These are phyloP conservation scores for Colletotrichum sp. DNA, from an alignment of 2,329 filamentous ascomycete species.

Conservation along the genomic window DNA sequence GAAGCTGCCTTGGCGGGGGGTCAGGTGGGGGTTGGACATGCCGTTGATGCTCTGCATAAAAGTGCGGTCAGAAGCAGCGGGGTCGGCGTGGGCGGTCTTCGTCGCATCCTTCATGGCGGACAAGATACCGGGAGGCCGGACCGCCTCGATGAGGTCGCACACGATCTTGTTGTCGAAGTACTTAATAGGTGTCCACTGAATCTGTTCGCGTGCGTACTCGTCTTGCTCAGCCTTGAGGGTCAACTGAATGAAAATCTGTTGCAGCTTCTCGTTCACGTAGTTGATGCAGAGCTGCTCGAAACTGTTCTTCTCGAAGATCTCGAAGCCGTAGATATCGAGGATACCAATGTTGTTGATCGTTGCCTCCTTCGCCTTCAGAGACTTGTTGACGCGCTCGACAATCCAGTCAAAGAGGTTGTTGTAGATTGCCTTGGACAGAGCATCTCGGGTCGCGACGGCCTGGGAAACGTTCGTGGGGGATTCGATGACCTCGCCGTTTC, in stretches of 20 bases:
- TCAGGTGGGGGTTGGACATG: slow-evolving; percentile 90
- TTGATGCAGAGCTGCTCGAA: slow-evolving; percentile 99
- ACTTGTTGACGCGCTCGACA: slow-evolving; percentile 88
- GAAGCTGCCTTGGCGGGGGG: slow-evolving; percentile 91
- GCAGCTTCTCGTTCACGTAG: slow-evolving; percentile 98
- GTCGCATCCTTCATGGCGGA: slow-evolving; percentile 97
- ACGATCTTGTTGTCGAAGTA: slow-evolving; percentile 99
- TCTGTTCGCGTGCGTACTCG: slow-evolving; percentile 94
- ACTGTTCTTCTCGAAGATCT: slow-evolving; percentile 99
- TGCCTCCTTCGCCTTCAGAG: slow-evolving; percentile 77
- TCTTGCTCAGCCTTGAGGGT: slow-evolving; percentile 97
- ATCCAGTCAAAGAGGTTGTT: slow-evolving; percentile 99
- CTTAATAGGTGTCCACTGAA: slow-evolving; percentile 98
- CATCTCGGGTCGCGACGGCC: slow-evolving; percentile 86
- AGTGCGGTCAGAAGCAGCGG: slow-evolving; percentile 90
- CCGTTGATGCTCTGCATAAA: slow-evolving; percentile 94
- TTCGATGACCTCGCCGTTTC: slow-evolving; percentile 70
- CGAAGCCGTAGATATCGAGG: slow-evolving; percentile 98
- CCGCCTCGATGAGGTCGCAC: slow-evolving; percentile 94
- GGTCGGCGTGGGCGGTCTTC: slow-evolving; percentile 96
- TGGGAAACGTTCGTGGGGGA: slow-evolving; percentile 87
- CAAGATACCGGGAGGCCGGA: slow-evolving; percentile 89
- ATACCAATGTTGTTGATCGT: slow-evolving; percentile 91
- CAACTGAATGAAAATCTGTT: slow-evolving; percentile 98
- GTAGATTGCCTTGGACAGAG: slow-evolving; percentile 94